These are phyloP conservation scores for Lactuca sativa DNA, from an alignment of 129 eudicot species.

Conservation along the genomic window DNA sequence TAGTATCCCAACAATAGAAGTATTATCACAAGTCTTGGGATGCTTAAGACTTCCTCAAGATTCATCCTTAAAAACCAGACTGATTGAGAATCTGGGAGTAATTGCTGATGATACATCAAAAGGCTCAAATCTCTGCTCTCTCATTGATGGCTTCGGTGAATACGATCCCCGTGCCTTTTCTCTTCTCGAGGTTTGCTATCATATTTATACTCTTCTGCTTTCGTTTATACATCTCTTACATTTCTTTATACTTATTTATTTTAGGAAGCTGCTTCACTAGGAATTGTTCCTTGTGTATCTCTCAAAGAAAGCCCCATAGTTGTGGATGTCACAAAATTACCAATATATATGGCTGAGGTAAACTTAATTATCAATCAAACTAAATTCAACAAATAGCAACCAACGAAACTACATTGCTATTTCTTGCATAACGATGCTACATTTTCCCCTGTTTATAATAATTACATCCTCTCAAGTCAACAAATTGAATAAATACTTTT, in stretches of 20 bases:
- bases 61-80: constrained; percentile 51
- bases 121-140: constrained; percentile 62
- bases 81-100: constrained; percentile 76
- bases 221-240: neutral
- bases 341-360: constrained; percentile 70
- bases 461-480: too few species aligned
- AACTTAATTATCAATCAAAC: neutral
- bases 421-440: too few species aligned
- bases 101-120: constrained; percentile 50
- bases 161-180: constrained; percentile 96
- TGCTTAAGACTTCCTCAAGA: constrained; percentile 94
- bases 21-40: constrained; percentile 80
- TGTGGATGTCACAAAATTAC: constrained; percentile 63
- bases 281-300: constrained; percentile 67
- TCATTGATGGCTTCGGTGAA: constrained; percentile 95
- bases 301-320: constrained; percentile 72
- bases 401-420: neutral
- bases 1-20: constrained; percentile 63
- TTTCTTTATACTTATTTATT: constrained; percentile 1
- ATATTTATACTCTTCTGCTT: neutral
- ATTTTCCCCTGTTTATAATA: too few species aligned
- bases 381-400: neutral
- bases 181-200: constrained; percentile 64
- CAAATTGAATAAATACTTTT: too few species aligned
- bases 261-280: constrained; percentile 97